Base-by-base conservation (phyloP, 768 basidiomycete species). In the Sarcodon sp. region DNA sequence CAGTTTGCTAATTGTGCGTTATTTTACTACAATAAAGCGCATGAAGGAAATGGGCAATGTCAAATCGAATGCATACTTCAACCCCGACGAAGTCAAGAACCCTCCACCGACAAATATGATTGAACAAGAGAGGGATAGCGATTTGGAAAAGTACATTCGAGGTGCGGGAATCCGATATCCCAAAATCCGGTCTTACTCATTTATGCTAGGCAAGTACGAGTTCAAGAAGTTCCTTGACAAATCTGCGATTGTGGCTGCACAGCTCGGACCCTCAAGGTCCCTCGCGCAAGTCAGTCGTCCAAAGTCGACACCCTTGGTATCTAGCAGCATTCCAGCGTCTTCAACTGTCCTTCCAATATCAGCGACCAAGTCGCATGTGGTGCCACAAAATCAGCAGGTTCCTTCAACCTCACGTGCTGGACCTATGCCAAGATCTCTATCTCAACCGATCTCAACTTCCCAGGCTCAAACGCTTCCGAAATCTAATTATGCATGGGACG, bases 91-190 rank as follows among this genome's bases (percentile, higher is more conserved):
- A 61, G 57, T 71, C 21, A 74, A 81, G 8, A 64, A 93, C 58
- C 91, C 89, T 4, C 89, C 89, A 0, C 89, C 90, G 0, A 75
- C 87, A 3, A 83, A 83, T 53, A 69, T 83, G 58, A 76, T 83
- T 36, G 87, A 89, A 46, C 69, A 73, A 1, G 86, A 87, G 56
- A 73, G 91, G 32, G 90, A 94, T 59, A 83, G 85, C 43, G 92
- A 97, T 51, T 74, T 97, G 39, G 93, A 97, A 63, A 80, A 78
- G 58, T 96, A 80, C 66, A 92, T 97, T 51, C 77, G 93, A 50
- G 71, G 87, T 86, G 67, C 21, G 21, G 21, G 21, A 41, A 41
- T 16, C 18, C 5, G n/a, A 41, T 41, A 8, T 8, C 13, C 39
- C 39, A 4, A 13, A 7, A 4, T 7, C 27, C 43, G 13, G 5